Base-by-base conservation (phyloP, 768 basidiomycete genomes). In the Lactifluus rugatus region DNA sequence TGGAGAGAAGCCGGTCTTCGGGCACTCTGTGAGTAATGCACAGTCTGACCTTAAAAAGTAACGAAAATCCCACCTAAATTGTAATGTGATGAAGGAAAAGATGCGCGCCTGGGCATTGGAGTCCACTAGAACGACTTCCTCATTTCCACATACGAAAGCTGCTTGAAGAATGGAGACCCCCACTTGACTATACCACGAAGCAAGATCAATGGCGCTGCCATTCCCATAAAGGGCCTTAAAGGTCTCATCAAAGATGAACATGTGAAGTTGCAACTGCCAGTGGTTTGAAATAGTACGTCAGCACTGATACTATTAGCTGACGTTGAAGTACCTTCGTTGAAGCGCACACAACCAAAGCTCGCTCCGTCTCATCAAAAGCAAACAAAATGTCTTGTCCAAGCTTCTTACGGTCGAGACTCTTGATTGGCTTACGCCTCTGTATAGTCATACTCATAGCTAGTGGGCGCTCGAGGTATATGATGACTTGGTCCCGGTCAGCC, bases 101-200 rank as follows among this genome's bases (percentile, higher is more conserved):
- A 84, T 72, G 16, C 82, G 69, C 1, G 71, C 77, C 9, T 72
- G 70, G 2, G 68, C 67, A 4, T 55, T 63, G 0, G 72, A 72
- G 56, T 84, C 82, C 3, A 83, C 68, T 0, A 84, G 62, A 0
- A 80, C 62, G 2, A 84, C 48, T 49, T 84, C 82, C 60, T 84
- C 82, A 26, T 65, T 74, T 3, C 80, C 78, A 36, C 68, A 66
- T 0, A 81, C 70, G 58, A 82, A 81, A 32, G 75, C 72, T 1
- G 75, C 68, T 16, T 70, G 69, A 1, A 51, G 57, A 23, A 82
- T 71, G 3, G 54, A 52, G 1, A 61, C 14, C 2, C 58, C 62
- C 0, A 64, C 55, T 34, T 54, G 58, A 10, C 64, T 58, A 60
- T 79, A 81, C 81, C 81, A 83, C 0, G 60, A 46, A 2, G 55